Conservation (phyloP, 306 rosid genomes). For the Trichosanthes cucumerina region DNA sequence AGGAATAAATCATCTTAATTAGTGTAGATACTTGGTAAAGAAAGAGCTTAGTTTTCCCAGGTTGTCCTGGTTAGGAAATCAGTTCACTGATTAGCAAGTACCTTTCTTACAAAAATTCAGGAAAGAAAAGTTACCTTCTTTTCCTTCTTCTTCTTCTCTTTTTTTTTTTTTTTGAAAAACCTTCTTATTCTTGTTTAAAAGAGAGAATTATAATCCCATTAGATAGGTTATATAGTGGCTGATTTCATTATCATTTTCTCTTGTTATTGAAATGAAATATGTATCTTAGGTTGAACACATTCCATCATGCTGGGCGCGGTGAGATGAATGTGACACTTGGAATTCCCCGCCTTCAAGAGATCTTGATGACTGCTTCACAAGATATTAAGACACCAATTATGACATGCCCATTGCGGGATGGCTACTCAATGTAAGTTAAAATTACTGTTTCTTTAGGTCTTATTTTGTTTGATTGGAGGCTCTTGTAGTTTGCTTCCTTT, state of each 20-base stretch:
- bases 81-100: neutral
- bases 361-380: conserved; percentile 65
- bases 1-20: neutral
- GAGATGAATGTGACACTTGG: conserved; percentile 98
- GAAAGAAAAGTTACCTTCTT: neutral
- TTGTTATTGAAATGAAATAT: neutral
- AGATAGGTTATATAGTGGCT: neutral
- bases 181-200: neutral
- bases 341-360: conserved; percentile 88
- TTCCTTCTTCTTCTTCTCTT: too few species aligned
- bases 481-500: too few species aligned
- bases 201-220: neutral
- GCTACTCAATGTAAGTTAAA: conserved; percentile 53
- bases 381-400: conserved; percentile 80
- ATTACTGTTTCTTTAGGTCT: conserved; percentile 9
- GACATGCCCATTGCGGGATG: conserved; percentile 70
- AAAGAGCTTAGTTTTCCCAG: neutral
- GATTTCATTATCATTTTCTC: neutral
- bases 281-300: conserved; percentile 68
- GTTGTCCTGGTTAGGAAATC: neutral
- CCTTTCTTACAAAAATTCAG: neutral
- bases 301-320: conserved; percentile 93
- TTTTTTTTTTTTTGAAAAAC: too few species aligned
- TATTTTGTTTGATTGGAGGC: too few species aligned
- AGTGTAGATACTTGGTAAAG: neutral